Percentiles rank a stretch among this genome's conserved stretches.
phyloP scores from a whole-genome alignment of 495 filamentous ascomycete genomes.

The Bathelium albidoporum region DNA sequence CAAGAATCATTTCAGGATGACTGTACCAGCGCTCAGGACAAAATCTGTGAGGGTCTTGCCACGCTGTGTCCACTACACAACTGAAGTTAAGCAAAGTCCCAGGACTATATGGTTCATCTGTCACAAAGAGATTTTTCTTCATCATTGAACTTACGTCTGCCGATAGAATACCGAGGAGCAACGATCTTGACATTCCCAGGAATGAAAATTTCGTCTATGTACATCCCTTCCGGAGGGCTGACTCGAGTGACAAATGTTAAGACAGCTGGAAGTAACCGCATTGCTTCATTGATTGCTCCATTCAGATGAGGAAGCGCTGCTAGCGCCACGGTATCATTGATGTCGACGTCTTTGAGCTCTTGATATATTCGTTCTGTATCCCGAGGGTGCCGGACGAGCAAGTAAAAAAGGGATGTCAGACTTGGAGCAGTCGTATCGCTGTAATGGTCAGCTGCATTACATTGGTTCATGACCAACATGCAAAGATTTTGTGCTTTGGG shows the following conservation, averaged over 20 bases:
- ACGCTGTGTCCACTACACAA: neutral
- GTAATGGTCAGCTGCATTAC: slow-evolving; percentile 41
- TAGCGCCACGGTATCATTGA: neutral
- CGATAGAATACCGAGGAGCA: slow-evolving; percentile 38
- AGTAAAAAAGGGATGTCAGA: slow-evolving; percentile 19
- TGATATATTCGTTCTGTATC: neutral
- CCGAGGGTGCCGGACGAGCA: slow-evolving; percentile 9
- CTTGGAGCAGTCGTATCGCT: slow-evolving; percentile 24
- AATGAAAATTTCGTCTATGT: slow-evolving; percentile 36
- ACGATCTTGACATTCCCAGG: slow-evolving; percentile 34
- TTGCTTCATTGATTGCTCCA: slow-evolving; percentile 44
- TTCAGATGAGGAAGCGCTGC: slow-evolving; percentile 28
- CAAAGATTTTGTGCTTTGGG: neutral
- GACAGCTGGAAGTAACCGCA: slow-evolving; percentile 44
- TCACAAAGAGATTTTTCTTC: neutral
- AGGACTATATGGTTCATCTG: neutral
- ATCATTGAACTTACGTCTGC: slow-evolving; percentile 26
- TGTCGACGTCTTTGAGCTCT: neutral
- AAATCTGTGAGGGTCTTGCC: neutral
- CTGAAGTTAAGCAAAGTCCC: neutral
- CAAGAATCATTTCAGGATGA: too few species aligned
- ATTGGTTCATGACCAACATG: neutral
- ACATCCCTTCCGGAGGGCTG: slow-evolving; percentile 38
- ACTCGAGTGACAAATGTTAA: slow-evolving; percentile 37
- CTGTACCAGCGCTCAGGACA: too few species aligned